Evolutionary conservation across 2,329 filamentous ascomycete genomes (phyloP).

Genomic region (Phoma sp.): DNA sequence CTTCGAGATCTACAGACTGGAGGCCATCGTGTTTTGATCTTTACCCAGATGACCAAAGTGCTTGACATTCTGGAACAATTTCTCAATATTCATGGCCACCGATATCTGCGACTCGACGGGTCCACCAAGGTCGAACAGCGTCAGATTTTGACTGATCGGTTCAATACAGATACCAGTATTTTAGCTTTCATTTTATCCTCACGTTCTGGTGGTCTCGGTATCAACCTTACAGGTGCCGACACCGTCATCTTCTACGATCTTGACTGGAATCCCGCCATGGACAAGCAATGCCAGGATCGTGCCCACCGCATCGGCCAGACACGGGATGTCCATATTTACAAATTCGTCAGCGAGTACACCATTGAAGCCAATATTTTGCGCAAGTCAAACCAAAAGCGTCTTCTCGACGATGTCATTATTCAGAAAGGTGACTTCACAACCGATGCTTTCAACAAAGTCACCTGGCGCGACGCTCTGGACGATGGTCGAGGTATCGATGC

Average conservation of each 20-base stretch:
- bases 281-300: conserved; percentile 97
- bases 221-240: conserved; percentile 95
- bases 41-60: conserved; percentile 99
- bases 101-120: conserved; percentile 95
- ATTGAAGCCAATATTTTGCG: conserved; percentile 98
- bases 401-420: conserved; percentile 97
- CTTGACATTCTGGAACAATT: conserved; percentile 97
- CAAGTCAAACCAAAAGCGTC: conserved; percentile 95
- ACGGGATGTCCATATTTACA: conserved; percentile 96
- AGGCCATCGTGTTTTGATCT: conserved; percentile 93
- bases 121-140: conserved; percentile 94
- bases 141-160: conserved; percentile 92
- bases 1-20: conserved; percentile 86
- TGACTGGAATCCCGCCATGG: conserved; percentile 99
- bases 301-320: conserved; percentile 98
- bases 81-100: conserved; percentile 95
- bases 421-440: conserved; percentile 98
- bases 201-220: conserved; percentile 89
- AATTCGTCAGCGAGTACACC: conserved; percentile 65
- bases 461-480: conserved; percentile 71
- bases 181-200: conserved; percentile 95
- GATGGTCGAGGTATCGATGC: conserved; percentile 50
- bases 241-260: conserved; percentile 99
- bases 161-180: conserved; percentile 93
- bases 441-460: conserved; percentile 85